A percentile compares a stretch with the other conserved stretches of the same genome.
Evolutionary conservation across 805 yeast genomes (phyloP).

Genomic region (Millerago galiae): DNA sequence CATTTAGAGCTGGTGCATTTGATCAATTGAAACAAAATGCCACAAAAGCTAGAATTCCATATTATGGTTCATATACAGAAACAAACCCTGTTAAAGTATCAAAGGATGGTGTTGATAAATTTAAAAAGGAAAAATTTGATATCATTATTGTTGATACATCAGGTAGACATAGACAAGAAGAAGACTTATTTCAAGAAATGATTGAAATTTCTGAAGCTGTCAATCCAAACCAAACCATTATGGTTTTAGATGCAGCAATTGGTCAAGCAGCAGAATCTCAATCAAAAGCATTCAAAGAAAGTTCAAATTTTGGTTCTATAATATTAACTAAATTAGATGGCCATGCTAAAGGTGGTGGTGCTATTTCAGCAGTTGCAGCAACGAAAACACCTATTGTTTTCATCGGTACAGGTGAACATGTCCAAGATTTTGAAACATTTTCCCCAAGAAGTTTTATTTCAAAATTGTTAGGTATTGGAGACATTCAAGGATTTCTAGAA

Average conservation of each 20-base stretch:
- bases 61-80: conserved; percentile 90
- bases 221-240: conserved; percentile 89
- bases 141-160: conserved; percentile 95
- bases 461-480: conserved; percentile 93
- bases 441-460: conserved; percentile 86
- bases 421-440: conserved; percentile 85
- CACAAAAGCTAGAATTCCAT: conserved; percentile 89
- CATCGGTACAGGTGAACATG: conserved; percentile 98
- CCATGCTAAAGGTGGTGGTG: conserved; percentile 99
- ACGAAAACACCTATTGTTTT: conserved; percentile 92
- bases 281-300: conserved; percentile 88
- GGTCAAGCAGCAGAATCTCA: conserved; percentile 98
- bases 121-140: conserved; percentile 87
- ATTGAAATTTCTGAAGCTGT: conserved; percentile 84
- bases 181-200: conserved; percentile 89
- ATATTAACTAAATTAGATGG: conserved; percentile 96
- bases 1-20: conserved; percentile 99
- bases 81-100: conserved; percentile 94
- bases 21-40: conserved; percentile 98
- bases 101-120: conserved; percentile 83
- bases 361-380: conserved; percentile 96
- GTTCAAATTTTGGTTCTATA: conserved; percentile 90
- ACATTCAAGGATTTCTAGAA: conserved; percentile 88
- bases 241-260: conserved; percentile 95
- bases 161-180: conserved; percentile 96